phyloP scores from a whole-genome alignment of 2,329 filamentous ascomycete genomes.

The Colletotrichum paranaense region DNA sequence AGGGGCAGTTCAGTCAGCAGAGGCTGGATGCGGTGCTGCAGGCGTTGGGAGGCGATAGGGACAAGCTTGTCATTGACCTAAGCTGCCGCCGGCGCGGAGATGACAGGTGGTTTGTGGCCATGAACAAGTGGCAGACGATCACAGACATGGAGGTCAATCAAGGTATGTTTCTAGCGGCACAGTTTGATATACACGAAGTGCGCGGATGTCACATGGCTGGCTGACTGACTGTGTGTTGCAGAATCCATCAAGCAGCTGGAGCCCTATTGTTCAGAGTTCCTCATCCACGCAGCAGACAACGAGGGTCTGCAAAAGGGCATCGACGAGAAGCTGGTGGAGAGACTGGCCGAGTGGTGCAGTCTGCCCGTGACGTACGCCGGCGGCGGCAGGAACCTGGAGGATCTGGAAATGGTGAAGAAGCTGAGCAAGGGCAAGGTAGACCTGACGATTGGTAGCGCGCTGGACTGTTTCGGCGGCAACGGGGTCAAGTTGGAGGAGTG shows the following conservation, averaged over 20 bases:
- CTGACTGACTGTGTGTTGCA: conserved; percentile 47
- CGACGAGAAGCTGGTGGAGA: conserved; percentile 83
- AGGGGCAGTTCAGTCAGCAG: conserved; percentile 81
- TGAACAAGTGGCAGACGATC: conserved; percentile 99
- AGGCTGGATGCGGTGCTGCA: conserved; percentile 80
- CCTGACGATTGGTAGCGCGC: conserved; percentile 93
- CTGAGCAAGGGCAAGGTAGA: conserved; percentile 87
- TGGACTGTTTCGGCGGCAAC: conserved; percentile 94
- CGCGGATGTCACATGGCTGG: conserved; percentile 3
- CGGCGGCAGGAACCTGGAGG: conserved; percentile 84
- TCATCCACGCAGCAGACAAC: conserved; percentile 97
- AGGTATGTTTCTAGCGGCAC: conserved; percentile 55
- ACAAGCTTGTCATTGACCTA: conserved; percentile 92
- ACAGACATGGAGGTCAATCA: conserved; percentile 94
- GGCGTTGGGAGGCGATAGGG: conserved; percentile 78
- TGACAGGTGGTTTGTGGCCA: conserved; percentile 92
- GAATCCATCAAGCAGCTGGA: conserved; percentile 85
- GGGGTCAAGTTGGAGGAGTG: conserved; percentile 92
- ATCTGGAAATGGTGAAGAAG: conserved; percentile 83
- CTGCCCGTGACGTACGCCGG: conserved; percentile 98
- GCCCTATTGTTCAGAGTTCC: conserved; percentile 94
- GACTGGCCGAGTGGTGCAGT: conserved; percentile 84
- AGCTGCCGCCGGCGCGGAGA: conserved; percentile 83
- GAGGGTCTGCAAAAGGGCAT: conserved; percentile 94
- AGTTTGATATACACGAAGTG: background rate